These are phyloP conservation scores for Neurospora sublineolata DNA, from an alignment of 495 filamentous ascomycete genomes.

Conservation along the genomic window DNA sequence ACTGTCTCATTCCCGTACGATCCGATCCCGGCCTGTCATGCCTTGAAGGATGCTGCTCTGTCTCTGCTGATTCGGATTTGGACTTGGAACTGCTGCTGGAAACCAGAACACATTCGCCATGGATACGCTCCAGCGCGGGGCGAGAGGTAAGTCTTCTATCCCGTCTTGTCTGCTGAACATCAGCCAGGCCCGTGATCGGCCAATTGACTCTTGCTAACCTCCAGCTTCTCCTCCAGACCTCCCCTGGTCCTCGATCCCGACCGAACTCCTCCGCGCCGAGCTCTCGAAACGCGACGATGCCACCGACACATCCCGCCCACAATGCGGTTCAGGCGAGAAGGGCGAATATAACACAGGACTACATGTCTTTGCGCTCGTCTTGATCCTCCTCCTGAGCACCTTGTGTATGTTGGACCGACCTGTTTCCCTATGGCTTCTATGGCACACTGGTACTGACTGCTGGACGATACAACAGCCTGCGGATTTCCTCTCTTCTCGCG, in stretches of 20 bases:
- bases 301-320: constrained; percentile 29
- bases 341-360: constrained; percentile 54
- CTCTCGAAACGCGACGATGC: constrained; percentile 32
- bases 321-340: constrained; percentile 49
- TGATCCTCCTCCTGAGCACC: constrained; percentile 64
- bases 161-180: background rate
- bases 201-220: constrained; percentile 2
- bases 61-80: background rate
- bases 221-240: constrained; percentile 7
- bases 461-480: constrained; percentile 33
- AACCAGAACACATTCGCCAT: background rate
- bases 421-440: background rate
- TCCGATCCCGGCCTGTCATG: background rate
- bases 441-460: background rate
- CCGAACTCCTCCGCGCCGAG: constrained; percentile 39
- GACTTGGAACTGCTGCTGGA: background rate
- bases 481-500: constrained; percentile 47
- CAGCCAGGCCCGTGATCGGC: background rate
- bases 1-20: background rate
- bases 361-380: constrained; percentile 66
- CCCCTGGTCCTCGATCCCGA: constrained; percentile 38
- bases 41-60: background rate
- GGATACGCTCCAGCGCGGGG: constrained; percentile 6
- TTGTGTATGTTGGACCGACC: constrained; percentile 38
- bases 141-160: constrained; percentile 7